Evolutionary conservation across 164 flowering plant genomes (phyloP), one percentile per base, ranked within the genome.

Genomic region (Nelumbo lutea): DNA sequence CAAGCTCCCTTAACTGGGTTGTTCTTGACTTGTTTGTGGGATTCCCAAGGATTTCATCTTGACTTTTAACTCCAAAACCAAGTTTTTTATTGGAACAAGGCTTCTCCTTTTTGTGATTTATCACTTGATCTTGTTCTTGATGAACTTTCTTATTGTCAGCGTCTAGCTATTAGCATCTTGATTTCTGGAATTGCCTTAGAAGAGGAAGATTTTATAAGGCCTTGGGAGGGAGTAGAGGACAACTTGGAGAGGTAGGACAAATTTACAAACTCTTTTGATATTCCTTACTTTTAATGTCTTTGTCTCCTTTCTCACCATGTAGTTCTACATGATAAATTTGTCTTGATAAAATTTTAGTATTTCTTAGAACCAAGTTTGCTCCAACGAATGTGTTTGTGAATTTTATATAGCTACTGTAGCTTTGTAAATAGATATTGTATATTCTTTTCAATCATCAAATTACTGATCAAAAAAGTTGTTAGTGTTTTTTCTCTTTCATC

Each of bases 161-260:
- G 95, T 66, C 79, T 96, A 62, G 99, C 91, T 42, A 92, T 96
- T 76, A 95, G 86, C 73, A 88, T 93, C 72, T 66, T 83, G 73
- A 77, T 96, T 44, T 86, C 99, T 14, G 99, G 98, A 61, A 78
- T 88, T 80, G 96, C 87, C 63, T 90, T 96, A 75, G 90, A 87
- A 66, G 86, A 83, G 70, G 86, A 90, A 68, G 98, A 96, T 81
- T 96, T 88, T 69, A 11, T 84, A 64, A 88, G 72, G 78, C 98
- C 99, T 57, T 96, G 98, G 99, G 97, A 90, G 74, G 91, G 89
- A 68, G 78, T 59, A 64, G 67, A 62, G 77, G 85, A 86, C 77
- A 85, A 87, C 79, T 73, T 83, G 75, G 99, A 96, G 75, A 87
- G 97, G 99, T 96, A 79, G 13, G 41, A 9, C 47, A 58, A 38